A percentile compares a stretch with the other conserved stretches of the same genome.
phyloP scores from a whole-genome alignment of 257 asterid species.

The Sherardia arvensis region DNA sequence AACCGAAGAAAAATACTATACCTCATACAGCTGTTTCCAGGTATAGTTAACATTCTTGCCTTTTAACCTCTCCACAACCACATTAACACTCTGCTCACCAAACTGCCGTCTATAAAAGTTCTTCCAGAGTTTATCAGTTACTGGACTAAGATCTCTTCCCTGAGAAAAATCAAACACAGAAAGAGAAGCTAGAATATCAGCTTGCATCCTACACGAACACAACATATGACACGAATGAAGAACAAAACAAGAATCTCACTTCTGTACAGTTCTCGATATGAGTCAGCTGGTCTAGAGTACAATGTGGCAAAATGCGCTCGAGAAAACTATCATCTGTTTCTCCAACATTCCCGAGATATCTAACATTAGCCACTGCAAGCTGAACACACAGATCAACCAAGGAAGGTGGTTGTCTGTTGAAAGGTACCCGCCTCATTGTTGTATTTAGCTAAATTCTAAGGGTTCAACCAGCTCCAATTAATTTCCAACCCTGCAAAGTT shows the following conservation, averaged over 20 bases:
- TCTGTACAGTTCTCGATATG: constrained; percentile 63
- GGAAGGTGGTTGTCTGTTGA: constrained; percentile 42
- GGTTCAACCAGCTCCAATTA: constrained; percentile 8
- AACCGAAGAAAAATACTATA: constrained; percentile 13
- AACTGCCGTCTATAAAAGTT: constrained; percentile 47
- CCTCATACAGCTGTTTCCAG: constrained; percentile 74
- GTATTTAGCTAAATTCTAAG: background rate
- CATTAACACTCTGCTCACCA: constrained; percentile 39
- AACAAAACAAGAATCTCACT: constrained; percentile 26
- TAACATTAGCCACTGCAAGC: constrained; percentile 56
- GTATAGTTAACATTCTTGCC: constrained; percentile 29
- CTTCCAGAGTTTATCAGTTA: constrained; percentile 65
- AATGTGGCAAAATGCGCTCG: constrained; percentile 71
- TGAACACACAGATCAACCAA: constrained; percentile 74
- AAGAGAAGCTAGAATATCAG: background rate
- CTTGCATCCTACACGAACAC: background rate
- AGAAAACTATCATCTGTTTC: constrained; percentile 63
- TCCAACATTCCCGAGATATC: constrained; percentile 87
- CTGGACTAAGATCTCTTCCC: constrained; percentile 85
- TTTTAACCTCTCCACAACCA: constrained; percentile 43
- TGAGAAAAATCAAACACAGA: constrained; percentile 19
- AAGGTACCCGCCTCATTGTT: constrained; percentile 1
- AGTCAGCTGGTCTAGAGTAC: constrained; percentile 58
- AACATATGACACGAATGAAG: background rate
- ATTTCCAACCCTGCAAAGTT: background rate